Base-by-base conservation (phyloP, 257 asterid genomes). In the Penstemon newberryi region DNA sequence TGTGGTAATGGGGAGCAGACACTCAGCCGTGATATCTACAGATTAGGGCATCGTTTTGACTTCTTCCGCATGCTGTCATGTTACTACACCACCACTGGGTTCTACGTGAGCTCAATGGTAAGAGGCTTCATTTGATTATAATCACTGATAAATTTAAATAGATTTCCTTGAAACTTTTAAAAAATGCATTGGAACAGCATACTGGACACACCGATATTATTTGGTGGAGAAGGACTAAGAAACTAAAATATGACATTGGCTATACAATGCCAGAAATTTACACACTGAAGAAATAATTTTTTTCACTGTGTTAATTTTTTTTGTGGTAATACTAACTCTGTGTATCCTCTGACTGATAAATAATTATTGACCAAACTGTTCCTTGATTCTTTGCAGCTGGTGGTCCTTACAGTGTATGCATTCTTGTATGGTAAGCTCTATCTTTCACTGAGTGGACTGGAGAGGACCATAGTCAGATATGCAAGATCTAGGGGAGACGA, bases 1-100 rank as follows among this genome's bases (percentile, higher is more conserved):
- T 91, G 98, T 75, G 98, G 98, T 66, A 91, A 91, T 67, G 98
- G 96, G 73, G 98, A 91, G 82, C 98, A 91, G 87, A 82, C 87
- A 5, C 94, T 91, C 66, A 89, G 96, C 80, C 96, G 98, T 72
- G 98, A 91, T 73, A 69, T 91, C 74, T 91, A 91, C 89, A 82
- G 98, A 85, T 73, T 91, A 79, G 98, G 98, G 7, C 98, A 91
- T 70, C 96, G 98, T 65, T 91, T 91, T 64, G 98, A 91, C 80
- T 91, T 91, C 88, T 91, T 91, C 82, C 96, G 98, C 74, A 91
- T 91, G 98, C 81, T 91, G 57, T 91, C 98, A 12, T 81, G 78
- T 77, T 91, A 84, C 83, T 81, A 82, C 65, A 89, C 98, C 37
- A 91, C 98, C 46, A 85, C 85, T 40, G 99, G 99, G 75, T 93